Conservation (phyloP, 495 filamentous ascomycete species). For the Aspergillus indologenus region DNA sequence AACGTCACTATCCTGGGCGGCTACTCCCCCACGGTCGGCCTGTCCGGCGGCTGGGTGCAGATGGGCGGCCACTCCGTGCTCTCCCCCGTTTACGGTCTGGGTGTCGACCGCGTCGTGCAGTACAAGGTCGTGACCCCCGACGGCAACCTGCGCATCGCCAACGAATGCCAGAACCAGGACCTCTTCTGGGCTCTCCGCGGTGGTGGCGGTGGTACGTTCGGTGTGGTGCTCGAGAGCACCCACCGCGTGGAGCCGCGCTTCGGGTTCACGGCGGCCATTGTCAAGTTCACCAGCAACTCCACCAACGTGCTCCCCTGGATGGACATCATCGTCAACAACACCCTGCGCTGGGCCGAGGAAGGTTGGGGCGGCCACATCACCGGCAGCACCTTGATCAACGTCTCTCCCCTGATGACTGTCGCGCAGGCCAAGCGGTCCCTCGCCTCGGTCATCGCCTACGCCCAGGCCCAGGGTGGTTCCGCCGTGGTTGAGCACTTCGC, state of each 20-base stretch:
- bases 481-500: conserved; percentile 31
- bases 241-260: conserved; percentile 35
- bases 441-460: conserved; percentile 27
- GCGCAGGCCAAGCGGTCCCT: conserved; percentile 32
- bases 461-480: conserved; percentile 27
- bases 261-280: conserved; percentile 30
- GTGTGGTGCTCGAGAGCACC: conserved; percentile 46
- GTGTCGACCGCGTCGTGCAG: conserved; percentile 45
- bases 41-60: conserved; percentile 39
- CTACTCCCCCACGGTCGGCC: conserved; percentile 23
- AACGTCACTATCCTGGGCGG: conserved; percentile 28
- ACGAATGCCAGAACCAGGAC: conserved; percentile 39
- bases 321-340: conserved; percentile 38
- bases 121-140: conserved; percentile 45
- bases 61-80: conserved; percentile 46
- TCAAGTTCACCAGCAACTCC: conserved; percentile 31
- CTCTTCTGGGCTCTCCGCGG: conserved; percentile 54
- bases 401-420: conserved; percentile 34
- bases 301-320: conserved; percentile 29
- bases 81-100: conserved; percentile 40
- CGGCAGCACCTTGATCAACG: conserved; percentile 34
- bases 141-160: conserved; percentile 40
- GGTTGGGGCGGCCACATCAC: conserved; percentile 49
- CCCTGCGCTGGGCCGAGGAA: conserved; percentile 40
- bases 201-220: conserved; percentile 55